Percentiles rank a stretch among this genome's conserved stretches.
Evolutionary conservation across 2,329 filamentous ascomycete genomes (phyloP).

Genomic region (Ascochyta koolunga): DNA sequence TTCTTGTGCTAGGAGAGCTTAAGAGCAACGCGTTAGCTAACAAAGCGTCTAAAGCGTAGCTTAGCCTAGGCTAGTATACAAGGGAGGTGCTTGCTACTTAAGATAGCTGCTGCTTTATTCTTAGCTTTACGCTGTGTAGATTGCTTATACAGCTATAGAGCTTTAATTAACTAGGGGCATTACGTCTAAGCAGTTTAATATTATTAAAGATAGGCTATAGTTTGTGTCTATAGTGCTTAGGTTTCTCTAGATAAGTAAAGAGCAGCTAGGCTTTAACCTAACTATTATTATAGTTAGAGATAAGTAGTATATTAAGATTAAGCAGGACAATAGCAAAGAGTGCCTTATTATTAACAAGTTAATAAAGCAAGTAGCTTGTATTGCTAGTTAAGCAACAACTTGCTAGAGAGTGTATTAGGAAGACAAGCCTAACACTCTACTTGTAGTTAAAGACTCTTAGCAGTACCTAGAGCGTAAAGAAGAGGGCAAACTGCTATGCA

Average conservation of each 20-base stretch:
- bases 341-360: constrained; percentile 24
- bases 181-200: constrained; percentile 54
- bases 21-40: constrained; percentile 55
- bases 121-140: constrained; percentile 58
- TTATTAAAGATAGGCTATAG: constrained; percentile 51
- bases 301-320: constrained; percentile 50
- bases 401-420: constrained; percentile 17
- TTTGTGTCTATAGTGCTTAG: constrained; percentile 53
- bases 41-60: constrained; percentile 41
- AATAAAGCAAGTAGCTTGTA: constrained; percentile 19
- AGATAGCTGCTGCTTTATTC: constrained; percentile 47
- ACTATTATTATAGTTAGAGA: constrained; percentile 46
- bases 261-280: constrained; percentile 53
- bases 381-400: constrained; percentile 24
- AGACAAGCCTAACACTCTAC: constrained; percentile 2
- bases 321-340: constrained; percentile 37
- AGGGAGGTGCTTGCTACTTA: constrained; percentile 51
- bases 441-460: constrained; percentile 57
- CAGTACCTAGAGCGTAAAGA: constrained; percentile 51
- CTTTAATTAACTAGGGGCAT: constrained; percentile 57
- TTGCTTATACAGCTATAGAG: constrained; percentile 55
- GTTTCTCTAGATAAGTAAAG: constrained; percentile 52
- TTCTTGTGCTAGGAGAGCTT: constrained; percentile 55
- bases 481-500: constrained; percentile 50
- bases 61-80: constrained; percentile 53